A percentile compares a stretch with the other conserved stretches of the same genome.
These are phyloP conservation scores for Metschnikowia colocasiae DNA, from an alignment of 805 yeast genomes.

Conservation along the genomic window DNA sequence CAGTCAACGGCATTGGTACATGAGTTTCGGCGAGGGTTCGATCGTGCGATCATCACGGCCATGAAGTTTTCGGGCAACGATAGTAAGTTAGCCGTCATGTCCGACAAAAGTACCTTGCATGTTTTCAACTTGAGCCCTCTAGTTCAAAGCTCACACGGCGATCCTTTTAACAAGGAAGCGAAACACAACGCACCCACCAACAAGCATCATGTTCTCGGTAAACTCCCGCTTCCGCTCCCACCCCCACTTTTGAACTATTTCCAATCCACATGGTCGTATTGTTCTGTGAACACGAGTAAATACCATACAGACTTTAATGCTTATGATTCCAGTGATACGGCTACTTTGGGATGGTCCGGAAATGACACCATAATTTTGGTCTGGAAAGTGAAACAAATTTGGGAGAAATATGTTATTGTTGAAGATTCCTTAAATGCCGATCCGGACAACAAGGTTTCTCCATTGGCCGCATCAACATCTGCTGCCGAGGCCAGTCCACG, in stretches of 20 bases:
- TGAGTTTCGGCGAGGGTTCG: slow-evolving; percentile 89
- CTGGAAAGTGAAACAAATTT: slow-evolving; percentile 68
- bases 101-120: slow-evolving; percentile 88
- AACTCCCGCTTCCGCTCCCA: slow-evolving; percentile 57
- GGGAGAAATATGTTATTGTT: slow-evolving; percentile 82
- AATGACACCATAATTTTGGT: slow-evolving; percentile 70
- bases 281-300: slow-evolving; percentile 57
- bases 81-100: slow-evolving; percentile 71
- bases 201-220: slow-evolving; percentile 63
- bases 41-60: slow-evolving; percentile 75
- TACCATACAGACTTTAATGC: slow-evolving; percentile 25
- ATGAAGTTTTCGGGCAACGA: slow-evolving; percentile 82
- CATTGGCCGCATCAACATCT: neutral
- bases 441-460: neutral
- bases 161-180: slow-evolving; percentile 5
- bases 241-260: slow-evolving; percentile 64
- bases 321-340: slow-evolving; percentile 28
- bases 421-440: slow-evolving; percentile 28
- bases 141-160: slow-evolving; percentile 3
- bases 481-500: neutral
- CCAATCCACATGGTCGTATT: slow-evolving; percentile 84
- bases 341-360: slow-evolving; percentile 65
- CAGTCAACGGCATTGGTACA: slow-evolving; percentile 63
- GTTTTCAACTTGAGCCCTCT: slow-evolving; percentile 53
- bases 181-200: slow-evolving; percentile 29